These are phyloP conservation scores for Pilaira anomala DNA, from an alignment of 192 early-diverging fungal species.

Conservation along the genomic window DNA sequence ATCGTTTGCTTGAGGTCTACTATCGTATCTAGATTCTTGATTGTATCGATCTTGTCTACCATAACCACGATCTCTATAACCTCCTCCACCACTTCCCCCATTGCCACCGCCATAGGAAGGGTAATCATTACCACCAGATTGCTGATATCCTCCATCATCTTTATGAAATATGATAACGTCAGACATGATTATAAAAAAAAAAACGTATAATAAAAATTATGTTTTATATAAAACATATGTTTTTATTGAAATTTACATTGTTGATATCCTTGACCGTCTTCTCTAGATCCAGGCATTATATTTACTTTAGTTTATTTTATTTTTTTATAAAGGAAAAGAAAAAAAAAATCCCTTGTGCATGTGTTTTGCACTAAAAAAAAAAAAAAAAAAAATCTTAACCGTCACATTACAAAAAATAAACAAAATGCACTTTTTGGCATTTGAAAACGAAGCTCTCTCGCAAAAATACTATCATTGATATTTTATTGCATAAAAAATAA, in stretches of 20 bases:
- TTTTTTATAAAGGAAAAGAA: too few species aligned
- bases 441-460: too few species aligned
- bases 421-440: too few species aligned
- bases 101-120: slow-evolving; percentile 10
- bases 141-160: not conserved
- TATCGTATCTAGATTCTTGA: not conserved
- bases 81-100: slow-evolving; percentile 5
- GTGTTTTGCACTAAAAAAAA: too few species aligned
- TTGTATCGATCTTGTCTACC: not conserved
- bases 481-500: too few species aligned
- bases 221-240: not conserved
- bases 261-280: slow-evolving; percentile 3
- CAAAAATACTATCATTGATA: too few species aligned
- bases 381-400: too few species aligned
- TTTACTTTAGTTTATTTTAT: not conserved
- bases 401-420: too few species aligned
- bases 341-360: too few species aligned
- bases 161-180: not conserved
- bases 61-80: not conserved
- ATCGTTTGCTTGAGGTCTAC: not conserved
- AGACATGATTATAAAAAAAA: not conserved
- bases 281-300: slow-evolving; percentile 7
- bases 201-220: not conserved
- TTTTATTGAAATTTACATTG: slow-evolving; percentile 13
- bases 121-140: slow-evolving; percentile 3